Base-by-base conservation (phyloP, 2,329 filamentous ascomycete genomes). In the Pseudopithomyces maydicus region DNA sequence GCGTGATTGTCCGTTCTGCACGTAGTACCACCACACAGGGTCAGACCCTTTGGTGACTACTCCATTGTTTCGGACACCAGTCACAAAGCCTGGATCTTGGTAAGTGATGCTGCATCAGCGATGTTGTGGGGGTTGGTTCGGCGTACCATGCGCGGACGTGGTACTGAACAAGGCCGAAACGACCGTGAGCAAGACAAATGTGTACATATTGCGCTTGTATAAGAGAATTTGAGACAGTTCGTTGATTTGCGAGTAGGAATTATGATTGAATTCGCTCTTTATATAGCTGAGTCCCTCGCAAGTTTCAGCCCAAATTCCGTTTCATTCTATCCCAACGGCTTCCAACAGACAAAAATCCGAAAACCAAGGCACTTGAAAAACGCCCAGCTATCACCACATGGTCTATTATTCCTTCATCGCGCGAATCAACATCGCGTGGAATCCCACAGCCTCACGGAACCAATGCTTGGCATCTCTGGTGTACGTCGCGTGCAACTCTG, bases 11-110 rank as follows among this genome's bases (percentile, higher is more conserved):
- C 6, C 43, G 56, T 44, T 59, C 63, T 7, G 69, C 57, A 1
- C 53, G 10, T 53, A 61, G 57, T 75, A 75, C 55, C 54, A 71
- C 72, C 71, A 75, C 6, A 66, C 62, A 4, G 73, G 73, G 42
- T 75, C 69, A 14, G 67, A 65, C 19, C 73, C 72, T 2, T 62
- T 57, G 41, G 69, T 71, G 47, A 56, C 68, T n/a, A 47, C 55
- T 8, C 67, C 66, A 26, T 62, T 64, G 49, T 64, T 55, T 11
- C 56, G 64, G 57, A 76, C 59, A 32, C 55, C 62, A 12, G 51
- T 63, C 35, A 76, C 67, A 57, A 66, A 71, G 49, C 74, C 72
- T 50, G 2, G 23, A 15, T 10, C 5, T 19, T 6, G 33, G 55
- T 76, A 70, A 42, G 64, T 63, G 19, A 55, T 58, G 3, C 59